Conservation (phyloP, 768 basidiomycete species). For the Cyclocybe aegerita region DNA sequence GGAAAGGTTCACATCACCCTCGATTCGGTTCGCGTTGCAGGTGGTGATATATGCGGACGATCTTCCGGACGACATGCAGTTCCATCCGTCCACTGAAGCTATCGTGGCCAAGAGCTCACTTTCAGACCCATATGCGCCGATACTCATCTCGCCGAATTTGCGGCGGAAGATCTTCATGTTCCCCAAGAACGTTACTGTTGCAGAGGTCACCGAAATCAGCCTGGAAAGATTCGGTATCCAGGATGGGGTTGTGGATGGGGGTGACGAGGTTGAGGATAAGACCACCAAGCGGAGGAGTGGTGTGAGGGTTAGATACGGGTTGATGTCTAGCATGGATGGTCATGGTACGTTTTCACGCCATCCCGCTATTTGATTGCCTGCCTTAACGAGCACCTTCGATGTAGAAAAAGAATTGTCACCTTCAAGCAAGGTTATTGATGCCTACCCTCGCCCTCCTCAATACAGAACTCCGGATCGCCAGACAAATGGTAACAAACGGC, state of each 20-base stretch:
- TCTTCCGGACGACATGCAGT: slow-evolving; percentile 91
- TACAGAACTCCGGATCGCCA: slow-evolving; percentile 65
- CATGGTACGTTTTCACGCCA: slow-evolving; percentile 51
- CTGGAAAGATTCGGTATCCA: slow-evolving; percentile 92
- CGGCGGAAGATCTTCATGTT: slow-evolving; percentile 86
- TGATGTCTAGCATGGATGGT: slow-evolving; percentile 59
- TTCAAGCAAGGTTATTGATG: slow-evolving; percentile 83
- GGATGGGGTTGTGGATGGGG: slow-evolving; percentile 98
- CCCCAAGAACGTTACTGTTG: slow-evolving; percentile 93
- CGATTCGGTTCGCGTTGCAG: slow-evolving; percentile 82
- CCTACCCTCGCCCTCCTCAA: slow-evolving; percentile 71
- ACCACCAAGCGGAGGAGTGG: slow-evolving; percentile 76
- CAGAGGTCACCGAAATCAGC: slow-evolving; percentile 92
- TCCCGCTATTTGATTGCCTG: slow-evolving; percentile 3
- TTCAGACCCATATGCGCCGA: slow-evolving; percentile 47
- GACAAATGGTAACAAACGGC: slow-evolving; percentile 66
- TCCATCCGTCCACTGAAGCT: slow-evolving; percentile 90
- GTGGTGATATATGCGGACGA: slow-evolving; percentile 87
- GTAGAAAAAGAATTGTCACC: slow-evolving; percentile 78
- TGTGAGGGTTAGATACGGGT: slow-evolving; percentile 78
- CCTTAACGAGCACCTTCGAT: slow-evolving; percentile 7
- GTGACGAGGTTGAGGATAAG: slow-evolving; percentile 97
- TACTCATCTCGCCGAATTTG: slow-evolving; percentile 56
- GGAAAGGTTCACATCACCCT: slow-evolving; percentile 81
- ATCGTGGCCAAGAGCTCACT: slow-evolving; percentile 86